Evolutionary conservation across 805 yeast genomes (phyloP), one percentile per base, ranked within the genome.

Genomic region (Naumovozyma baii): DNA sequence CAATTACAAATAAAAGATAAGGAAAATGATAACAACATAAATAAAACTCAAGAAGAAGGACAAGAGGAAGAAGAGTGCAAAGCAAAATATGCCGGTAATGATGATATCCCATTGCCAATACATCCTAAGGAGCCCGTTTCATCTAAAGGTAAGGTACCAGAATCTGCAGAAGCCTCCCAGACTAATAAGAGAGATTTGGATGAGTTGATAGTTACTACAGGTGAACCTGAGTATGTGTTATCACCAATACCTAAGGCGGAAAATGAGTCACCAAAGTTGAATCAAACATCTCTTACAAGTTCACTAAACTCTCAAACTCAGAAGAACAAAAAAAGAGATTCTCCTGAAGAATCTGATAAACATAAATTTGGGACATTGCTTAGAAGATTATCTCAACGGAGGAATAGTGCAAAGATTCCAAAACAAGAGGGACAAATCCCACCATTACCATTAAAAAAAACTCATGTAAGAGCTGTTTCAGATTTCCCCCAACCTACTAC

Each of bases 331-430:
- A 29, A 9, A 29, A 38, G 46, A 9, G 47, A 44, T 4, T 43
- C 54, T 4, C 30, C 40, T 8, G 38, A 52, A 7, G n/a, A 43
- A 32, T 39, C 50, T 18, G 61, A 60, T 8, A 53, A 48, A 36
- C 45, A 52, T 9, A 53, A 49, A 18, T 52, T 60, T 41, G 64
- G 64, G 12, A 53, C 56, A 7, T 48, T 61, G n/a, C 59, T 61
- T 41, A 57, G 64, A 42, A 55, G 53, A 41, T 43, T 61, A 34
- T 61, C 66, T 8, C 62, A 57, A 36, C 60, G 55, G 34, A 29
- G 31, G 13, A 29, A n/a, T 29, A 8, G 13, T 8, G 15, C 31
- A 8, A 49, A 32, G 55, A 46, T 22, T 46, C 45, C 22, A 29
- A 29, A 29, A 29, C 31, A 29, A 29, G 15, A 5, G 5, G 13